Base-by-base conservation (phyloP, 164 flowering plant species). In the Platanus orientalis region DNA sequence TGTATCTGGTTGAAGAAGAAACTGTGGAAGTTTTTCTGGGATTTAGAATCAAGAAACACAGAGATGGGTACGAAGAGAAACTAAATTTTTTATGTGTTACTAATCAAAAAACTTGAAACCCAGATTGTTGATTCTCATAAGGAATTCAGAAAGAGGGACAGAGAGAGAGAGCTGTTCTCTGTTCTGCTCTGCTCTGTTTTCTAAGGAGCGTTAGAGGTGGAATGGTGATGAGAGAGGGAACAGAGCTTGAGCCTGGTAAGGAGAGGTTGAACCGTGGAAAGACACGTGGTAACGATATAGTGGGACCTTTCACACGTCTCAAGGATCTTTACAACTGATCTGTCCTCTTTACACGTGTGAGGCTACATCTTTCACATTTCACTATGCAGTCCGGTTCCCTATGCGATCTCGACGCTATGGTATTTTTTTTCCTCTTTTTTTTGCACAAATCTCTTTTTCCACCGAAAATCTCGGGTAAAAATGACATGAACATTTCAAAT, bases 341-440 rank as follows among this genome's bases (percentile, higher is more conserved):
- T 29, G 16, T 25, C 13, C 6, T 10, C 11, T 42, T 14, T 29
- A 52, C 55, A 52, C 55, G 28, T 25, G 55, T 52, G 55, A 9
- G 3, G 5, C 16, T 5, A 6, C 13, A 24, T 5, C 9, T 6
- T 24, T 26, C 55, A 24, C 55, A 5, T 5, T 52, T 24, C 19
- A 14, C 55, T 5, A 52, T 29, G 57, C 32, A 12, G 30, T 32
- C 30, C 57, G 32, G 9, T 53, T 53, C 57, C 19, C 57, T 11
- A 53, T 53, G 57, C 57, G 57, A 53, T 17, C 57, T 26, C 17
- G 13, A 6, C 57, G 54, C 54, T 3, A n/a, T n/a, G n/a, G 42
- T 7, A 3, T 14, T 7, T 36, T 21, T 51, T 51, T 11, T 7
- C n/a, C n/a, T n/a, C n/a, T n/a, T n/a, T 6, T 24, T n/a, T 49